Evolutionary conservation across 768 basidiomycete genomes (phyloP).

Genomic region (Mycena belliarum): DNA sequence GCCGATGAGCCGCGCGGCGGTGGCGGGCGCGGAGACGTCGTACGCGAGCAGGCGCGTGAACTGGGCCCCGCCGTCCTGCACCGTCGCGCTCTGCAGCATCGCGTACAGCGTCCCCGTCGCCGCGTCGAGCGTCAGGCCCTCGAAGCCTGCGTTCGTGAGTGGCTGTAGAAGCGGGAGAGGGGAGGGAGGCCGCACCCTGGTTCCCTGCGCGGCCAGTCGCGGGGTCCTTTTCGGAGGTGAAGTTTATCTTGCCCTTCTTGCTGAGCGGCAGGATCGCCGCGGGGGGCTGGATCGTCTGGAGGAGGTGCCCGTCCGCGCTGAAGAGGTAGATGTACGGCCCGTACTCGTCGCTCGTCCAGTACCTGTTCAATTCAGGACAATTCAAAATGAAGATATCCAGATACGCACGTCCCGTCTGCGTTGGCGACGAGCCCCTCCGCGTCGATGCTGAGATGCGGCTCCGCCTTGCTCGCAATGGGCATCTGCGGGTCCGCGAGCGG

Average conservation of each 20-base stretch:
- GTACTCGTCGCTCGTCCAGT: constrained; percentile 71
- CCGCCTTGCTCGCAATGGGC: constrained; percentile 43
- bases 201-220: constrained; percentile 55
- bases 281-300: constrained; percentile 61
- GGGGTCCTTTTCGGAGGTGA: constrained; percentile 50
- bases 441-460: constrained; percentile 54
- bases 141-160: constrained; percentile 44
- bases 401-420: constrained; percentile 55
- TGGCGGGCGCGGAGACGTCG: constrained; percentile 40
- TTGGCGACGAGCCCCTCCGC: constrained; percentile 60
- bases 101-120: constrained; percentile 54
- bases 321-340: constrained; percentile 66
- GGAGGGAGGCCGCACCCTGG: constrained; percentile 40
- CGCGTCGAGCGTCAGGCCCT: constrained; percentile 56
- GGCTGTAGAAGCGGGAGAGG: not conserved
- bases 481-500: constrained; percentile 43
- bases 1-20: constrained; percentile 43
- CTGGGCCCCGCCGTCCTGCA: constrained; percentile 63
- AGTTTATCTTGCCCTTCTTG: constrained; percentile 46
- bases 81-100: constrained; percentile 61
- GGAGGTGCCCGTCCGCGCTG: constrained; percentile 44
- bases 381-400: not conserved
- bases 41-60: constrained; percentile 61
- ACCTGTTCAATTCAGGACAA: constrained; percentile 32
- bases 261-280: constrained; percentile 53